Percentiles rank a stretch among this genome's conserved stretches.
Evolutionary conservation across 352 stramenopile species (phyloP).

Genomic region (Stramenopiles sp.): DNA sequence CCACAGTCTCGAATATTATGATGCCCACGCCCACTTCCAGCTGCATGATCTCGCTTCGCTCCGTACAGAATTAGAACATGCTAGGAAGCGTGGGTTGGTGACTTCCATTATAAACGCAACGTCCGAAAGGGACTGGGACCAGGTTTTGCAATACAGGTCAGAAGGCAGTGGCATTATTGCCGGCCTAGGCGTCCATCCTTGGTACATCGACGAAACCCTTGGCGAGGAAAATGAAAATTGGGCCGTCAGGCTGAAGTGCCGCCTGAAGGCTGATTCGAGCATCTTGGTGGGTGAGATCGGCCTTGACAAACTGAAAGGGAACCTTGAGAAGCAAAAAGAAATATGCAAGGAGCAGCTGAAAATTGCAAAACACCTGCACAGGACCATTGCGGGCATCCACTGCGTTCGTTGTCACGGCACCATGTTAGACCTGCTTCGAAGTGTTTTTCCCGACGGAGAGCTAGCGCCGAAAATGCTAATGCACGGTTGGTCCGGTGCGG

Average conservation of each 20-base stretch:
- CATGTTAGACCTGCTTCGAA: neutral
- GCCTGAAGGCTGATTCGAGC: neutral
- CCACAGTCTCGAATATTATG: too few relatives aligned
- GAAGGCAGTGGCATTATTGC: neutral
- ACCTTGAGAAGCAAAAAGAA: neutral
- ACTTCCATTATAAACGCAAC: too few relatives aligned
- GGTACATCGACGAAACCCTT: neutral
- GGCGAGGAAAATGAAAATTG: too few relatives aligned
- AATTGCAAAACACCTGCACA: neutral
- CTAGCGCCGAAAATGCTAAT: neutral
- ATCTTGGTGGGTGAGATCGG: neutral
- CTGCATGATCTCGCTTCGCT: too few relatives aligned
- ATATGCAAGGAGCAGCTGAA: neutral
- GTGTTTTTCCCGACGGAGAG: neutral
- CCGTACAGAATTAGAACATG: too few relatives aligned
- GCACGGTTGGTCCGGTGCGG: neutral
- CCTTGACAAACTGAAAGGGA: neutral
- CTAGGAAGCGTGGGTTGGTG: too few relatives aligned
- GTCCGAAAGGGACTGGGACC: neutral
- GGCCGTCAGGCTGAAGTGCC: neutral
- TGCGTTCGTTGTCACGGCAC: conserved; percentile 2
- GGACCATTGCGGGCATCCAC: neutral
- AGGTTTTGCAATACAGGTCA: neutral
- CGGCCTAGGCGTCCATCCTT: neutral
- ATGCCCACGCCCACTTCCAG: too few relatives aligned